Evolutionary conservation across 805 yeast species (phyloP), one percentile per base, ranked within the genome.

Genomic region (Jamesozyma piceae): DNA sequence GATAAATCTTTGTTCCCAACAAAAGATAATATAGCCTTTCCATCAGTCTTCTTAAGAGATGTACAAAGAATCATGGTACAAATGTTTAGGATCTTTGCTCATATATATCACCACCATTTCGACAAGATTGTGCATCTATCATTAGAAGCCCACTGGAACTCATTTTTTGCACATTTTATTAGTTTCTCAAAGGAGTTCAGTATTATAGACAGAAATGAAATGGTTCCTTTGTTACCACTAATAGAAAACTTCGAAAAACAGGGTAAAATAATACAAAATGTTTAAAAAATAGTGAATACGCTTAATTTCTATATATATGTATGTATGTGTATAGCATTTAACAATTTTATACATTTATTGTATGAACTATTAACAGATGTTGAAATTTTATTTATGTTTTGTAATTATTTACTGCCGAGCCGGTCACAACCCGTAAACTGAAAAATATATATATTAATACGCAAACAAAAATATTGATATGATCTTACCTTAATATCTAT

Each of bases 81-180:
- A 59, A 83, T 92, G 87, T 88, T 92, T 58, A 74, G 97, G 51
- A 85, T 92, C 14, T 89, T 90, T 66, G 98, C 98, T 3, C 95
- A 89, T 58, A 79, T 92, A 31, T 92, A 89, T 61, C 85, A 87
- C 65, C 87, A 88, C 61, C 98, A 92, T 62, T 92, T 88, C 63
- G 98, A 90, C 51, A 87, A 82, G 58, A 75, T 90, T 20, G 78
- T 90, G n/a, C 97, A 92, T 61, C 65, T 92, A 45, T 81, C 95
- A 2, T 64, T 92, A 46, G 98, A 92, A 60, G 96, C 97, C 1
- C 97, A 92, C 61, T 92, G 95, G 95, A 92, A 92, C 63, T 89
- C 97, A 3, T 85, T 89, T 53, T 92, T 94, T 65, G 92, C 95
- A 14, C 98, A 92, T 60, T 92, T 84, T 56, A 75, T 90, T 35